A percentile compares a stretch with the other conserved stretches of the same genome.
phyloP scores from a whole-genome alignment of 208 protist species.

The Crithidia acanthocephali region DNA sequence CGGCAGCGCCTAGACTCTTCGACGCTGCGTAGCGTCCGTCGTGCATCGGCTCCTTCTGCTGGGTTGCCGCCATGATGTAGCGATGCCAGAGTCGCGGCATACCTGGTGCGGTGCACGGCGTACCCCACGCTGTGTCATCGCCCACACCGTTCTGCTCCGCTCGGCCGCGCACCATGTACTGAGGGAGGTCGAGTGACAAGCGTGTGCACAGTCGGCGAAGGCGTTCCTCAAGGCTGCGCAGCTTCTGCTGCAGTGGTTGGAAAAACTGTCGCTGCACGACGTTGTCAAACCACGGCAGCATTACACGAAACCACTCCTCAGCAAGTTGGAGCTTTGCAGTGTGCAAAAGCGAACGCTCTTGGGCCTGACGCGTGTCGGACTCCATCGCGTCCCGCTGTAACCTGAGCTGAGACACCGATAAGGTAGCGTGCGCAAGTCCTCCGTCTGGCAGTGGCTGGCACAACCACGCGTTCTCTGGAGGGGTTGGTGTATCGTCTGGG shows the following conservation, averaged over 20 bases:
- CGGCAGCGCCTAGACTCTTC: too few relatives aligned
- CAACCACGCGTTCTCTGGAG: too few relatives aligned
- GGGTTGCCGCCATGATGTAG: neutral
- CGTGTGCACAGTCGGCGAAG: conserved; percentile 19
- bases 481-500: too few relatives aligned
- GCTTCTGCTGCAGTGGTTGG: neutral
- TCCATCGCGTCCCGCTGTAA: conserved; percentile 3
- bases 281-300: conserved; percentile 38
- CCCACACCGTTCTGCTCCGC: neutral
- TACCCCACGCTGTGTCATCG: neutral
- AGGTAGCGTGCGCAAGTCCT: too few relatives aligned
- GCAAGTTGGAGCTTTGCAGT: conserved; percentile 37
- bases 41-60: neutral
- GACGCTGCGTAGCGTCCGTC: too few relatives aligned
- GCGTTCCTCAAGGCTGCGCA: conserved; percentile 10
- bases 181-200: conserved; percentile 22
- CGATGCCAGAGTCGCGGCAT: neutral
- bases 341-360: conserved; percentile 8
- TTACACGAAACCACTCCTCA: conserved; percentile 30
- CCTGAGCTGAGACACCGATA: neutral
- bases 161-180: conserved; percentile 15
- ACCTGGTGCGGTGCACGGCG: neutral
- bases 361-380: neutral
- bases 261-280: conserved; percentile 28
- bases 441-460: too few relatives aligned